Percentiles rank a stretch among this genome's conserved stretches.
These are phyloP conservation scores for Cenchrus fungigraminus DNA, from an alignment of 176 grass and related monocot species.

Conservation along the genomic window DNA sequence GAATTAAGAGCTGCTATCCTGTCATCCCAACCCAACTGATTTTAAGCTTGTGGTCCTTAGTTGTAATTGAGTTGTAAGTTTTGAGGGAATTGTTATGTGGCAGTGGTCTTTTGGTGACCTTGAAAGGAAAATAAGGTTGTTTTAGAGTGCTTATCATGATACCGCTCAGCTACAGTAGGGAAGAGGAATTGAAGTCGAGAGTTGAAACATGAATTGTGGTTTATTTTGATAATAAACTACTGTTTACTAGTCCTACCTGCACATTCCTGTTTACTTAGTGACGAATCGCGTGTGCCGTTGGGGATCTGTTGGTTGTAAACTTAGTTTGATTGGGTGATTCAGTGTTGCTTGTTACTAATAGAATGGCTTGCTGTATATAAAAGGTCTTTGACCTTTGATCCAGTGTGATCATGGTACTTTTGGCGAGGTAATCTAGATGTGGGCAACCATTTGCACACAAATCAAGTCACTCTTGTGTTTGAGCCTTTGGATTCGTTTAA, in stretches of 20 bases:
- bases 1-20: not conserved
- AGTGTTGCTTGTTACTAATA: not conserved
- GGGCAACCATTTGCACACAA: not conserved
- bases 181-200: not conserved
- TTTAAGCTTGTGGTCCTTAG: not conserved
- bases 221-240: not conserved
- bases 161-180: not conserved
- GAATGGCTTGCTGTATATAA: not conserved
- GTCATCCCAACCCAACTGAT: not conserved
- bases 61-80: not conserved
- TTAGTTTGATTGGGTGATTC: not conserved
- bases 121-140: not conserved
- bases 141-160: not conserved
- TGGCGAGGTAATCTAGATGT: not conserved
- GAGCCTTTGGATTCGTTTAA: not conserved
- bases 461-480: not conserved
- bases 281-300: not conserved
- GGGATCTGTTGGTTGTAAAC: not conserved
- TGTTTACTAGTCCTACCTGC: not conserved
- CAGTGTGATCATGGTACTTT: not conserved
- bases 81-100: not conserved
- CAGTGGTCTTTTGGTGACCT: not conserved
- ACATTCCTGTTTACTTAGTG: not conserved
- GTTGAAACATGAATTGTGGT: not conserved
- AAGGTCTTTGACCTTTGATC: not conserved